Percentiles rank a stretch among this genome's conserved stretches.
Conservation (phyloP, 257 asterid species). For the Cruciata laevipes region DNA sequence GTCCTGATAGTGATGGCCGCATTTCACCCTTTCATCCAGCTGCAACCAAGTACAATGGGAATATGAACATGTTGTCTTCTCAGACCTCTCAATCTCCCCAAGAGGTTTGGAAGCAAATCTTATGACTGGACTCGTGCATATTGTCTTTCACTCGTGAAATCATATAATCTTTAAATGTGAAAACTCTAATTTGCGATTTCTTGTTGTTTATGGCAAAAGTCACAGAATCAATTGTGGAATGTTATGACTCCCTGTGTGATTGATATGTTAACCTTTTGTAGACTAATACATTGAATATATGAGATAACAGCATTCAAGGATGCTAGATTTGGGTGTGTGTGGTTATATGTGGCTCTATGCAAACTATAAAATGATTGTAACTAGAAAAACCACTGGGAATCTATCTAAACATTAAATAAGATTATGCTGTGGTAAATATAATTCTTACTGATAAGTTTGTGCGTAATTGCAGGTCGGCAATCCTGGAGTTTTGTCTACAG, state of each 20-base stretch:
- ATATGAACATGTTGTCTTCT: slow-evolving; percentile 50
- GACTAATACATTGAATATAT: too few relatives aligned
- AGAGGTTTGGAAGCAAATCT: slow-evolving; percentile 51
- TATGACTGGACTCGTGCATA: not conserved
- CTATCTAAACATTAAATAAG: not conserved
- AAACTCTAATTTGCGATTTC: not conserved
- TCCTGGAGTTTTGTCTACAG: slow-evolving; percentile 50
- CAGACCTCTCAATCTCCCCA: slow-evolving; percentile 70
- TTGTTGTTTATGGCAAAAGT: not conserved
- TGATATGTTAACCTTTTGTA: not conserved
- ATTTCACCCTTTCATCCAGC: slow-evolving; percentile 65
- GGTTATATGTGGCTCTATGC: not conserved
- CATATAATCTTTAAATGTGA: not conserved
- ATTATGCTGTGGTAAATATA: not conserved
- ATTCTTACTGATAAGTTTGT: slow-evolving; percentile 1
- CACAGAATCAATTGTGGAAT: not conserved
- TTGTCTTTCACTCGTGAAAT: not conserved
- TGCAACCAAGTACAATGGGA: slow-evolving; percentile 59
- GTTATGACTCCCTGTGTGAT: not conserved
- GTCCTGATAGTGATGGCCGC: slow-evolving; percentile 67
- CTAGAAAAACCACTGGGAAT: not conserved
- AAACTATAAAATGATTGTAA: not conserved
- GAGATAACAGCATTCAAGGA: too few relatives aligned
- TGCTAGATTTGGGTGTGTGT: not conserved
- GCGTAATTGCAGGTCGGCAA: slow-evolving; percentile 51